Conservation (phyloP, 73 alveolate species). For the Paramecium primaurelia region DNA sequence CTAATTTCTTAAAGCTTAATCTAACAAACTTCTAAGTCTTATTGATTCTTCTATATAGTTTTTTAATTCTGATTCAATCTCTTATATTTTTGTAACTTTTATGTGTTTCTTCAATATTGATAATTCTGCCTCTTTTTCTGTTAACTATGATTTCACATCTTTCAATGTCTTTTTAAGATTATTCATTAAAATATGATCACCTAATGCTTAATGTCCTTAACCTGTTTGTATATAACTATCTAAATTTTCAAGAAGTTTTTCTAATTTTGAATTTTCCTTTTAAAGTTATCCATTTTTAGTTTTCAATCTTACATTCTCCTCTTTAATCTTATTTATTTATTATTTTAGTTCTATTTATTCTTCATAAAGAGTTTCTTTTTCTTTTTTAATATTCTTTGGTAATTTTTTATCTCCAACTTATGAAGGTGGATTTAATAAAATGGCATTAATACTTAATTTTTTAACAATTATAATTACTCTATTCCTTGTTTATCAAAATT, state of each 20-base stretch:
- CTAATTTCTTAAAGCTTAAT: constrained; percentile 1
- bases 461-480: constrained; percentile 1
- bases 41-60: constrained; percentile 3
- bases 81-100: background rate
- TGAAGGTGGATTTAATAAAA: constrained; percentile 34
- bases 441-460: constrained; percentile 3
- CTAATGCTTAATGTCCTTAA: constrained; percentile 23
- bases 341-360: constrained; percentile 16
- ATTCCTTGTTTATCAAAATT: constrained; percentile 7
- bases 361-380: constrained; percentile 30
- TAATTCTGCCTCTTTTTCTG: constrained; percentile 19
- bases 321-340: background rate
- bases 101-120: background rate
- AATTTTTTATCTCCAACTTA: background rate
- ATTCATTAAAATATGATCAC: constrained; percentile 42
- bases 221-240: constrained; percentile 36
- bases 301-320: constrained; percentile 18
- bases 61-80: constrained; percentile 31
- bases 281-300: constrained; percentile 27
- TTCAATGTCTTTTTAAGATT: constrained; percentile 18
- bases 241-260: constrained; percentile 10
- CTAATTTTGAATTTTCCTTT: constrained; percentile 38
- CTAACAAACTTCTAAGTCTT: constrained; percentile 19
- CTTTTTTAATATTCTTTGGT: constrained; percentile 36
- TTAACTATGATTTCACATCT: background rate